Percentiles rank a stretch among this genome's conserved stretches.
phyloP scores from a whole-genome alignment of 805 yeast species.

The Diddensiella santjacobensis region DNA sequence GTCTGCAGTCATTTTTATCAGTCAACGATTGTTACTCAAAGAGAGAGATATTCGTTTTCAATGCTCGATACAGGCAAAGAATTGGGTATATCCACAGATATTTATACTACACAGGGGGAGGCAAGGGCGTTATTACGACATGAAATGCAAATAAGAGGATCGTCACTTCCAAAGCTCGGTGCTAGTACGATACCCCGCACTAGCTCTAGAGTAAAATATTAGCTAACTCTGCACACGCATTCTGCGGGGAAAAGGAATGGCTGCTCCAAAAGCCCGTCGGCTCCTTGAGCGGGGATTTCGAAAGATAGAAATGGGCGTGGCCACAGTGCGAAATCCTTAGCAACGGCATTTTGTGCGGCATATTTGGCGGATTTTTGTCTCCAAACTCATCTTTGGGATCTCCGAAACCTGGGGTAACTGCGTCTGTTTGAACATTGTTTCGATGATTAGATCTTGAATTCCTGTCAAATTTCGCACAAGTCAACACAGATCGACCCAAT shows the following conservation, averaged over 20 bases:
- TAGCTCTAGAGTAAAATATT: not conserved
- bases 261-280: not conserved
- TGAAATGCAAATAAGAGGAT: not conserved
- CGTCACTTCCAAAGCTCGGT: not conserved
- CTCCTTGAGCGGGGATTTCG: not conserved
- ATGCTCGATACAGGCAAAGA: not conserved
- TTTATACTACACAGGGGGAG: not conserved
- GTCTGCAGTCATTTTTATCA: not conserved
- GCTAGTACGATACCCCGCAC: constrained; percentile 1
- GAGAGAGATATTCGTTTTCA: not conserved
- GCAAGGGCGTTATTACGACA: not conserved
- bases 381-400: too few species aligned
- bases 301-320: not conserved
- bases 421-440: not conserved
- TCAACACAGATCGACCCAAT: too few species aligned
- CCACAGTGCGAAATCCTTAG: not conserved
- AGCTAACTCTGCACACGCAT: not conserved
- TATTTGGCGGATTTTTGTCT: not conserved
- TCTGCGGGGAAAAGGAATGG: not conserved
- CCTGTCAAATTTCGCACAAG: too few species aligned
- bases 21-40: not conserved
- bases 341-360: not conserved
- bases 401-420: not conserved
- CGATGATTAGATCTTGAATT: not conserved
- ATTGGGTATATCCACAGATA: not conserved